Evolutionary conservation across 805 yeast genomes (phyloP).

Genomic region (Barnettozyma californica): DNA sequence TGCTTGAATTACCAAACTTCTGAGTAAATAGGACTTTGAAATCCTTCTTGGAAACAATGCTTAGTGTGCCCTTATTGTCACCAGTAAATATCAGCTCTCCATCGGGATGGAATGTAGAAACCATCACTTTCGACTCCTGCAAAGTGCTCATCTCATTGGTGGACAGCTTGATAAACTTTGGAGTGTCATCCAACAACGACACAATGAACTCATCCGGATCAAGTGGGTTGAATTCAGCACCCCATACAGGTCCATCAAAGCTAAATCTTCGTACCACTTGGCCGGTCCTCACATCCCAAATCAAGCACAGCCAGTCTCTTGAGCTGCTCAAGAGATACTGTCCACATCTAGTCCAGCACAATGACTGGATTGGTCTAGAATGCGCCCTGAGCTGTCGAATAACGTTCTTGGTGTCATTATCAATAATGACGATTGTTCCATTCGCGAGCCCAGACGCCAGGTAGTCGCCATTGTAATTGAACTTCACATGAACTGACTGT

Average conservation of each 20-base stretch:
- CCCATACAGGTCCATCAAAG: conserved; percentile 75
- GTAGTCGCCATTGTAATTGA: conserved; percentile 76
- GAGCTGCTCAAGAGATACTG: conserved; percentile 63
- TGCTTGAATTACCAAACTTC: conserved; percentile 62
- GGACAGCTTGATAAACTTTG: conserved; percentile 43
- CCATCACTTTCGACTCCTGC: conserved; percentile 18
- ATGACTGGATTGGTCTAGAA: conserved; percentile 63
- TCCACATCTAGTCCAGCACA: conserved; percentile 73
- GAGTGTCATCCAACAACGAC: conserved; percentile 58
- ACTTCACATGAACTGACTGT: conserved; percentile 60
- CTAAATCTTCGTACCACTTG: conserved; percentile 38
- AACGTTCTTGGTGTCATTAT: conserved; percentile 59
- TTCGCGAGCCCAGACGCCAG: conserved; percentile 73
- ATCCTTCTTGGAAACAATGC: conserved; percentile 33
- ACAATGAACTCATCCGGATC: conserved; percentile 48
- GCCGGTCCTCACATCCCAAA: conserved; percentile 66
- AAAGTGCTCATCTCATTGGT: conserved; percentile 18
- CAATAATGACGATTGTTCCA: conserved; percentile 71
- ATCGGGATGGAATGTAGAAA: conserved; percentile 42
- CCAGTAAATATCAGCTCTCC: conserved; percentile 65
- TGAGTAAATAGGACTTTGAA: conserved; percentile 38
- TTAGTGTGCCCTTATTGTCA: conserved; percentile 74
- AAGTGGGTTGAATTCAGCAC: conserved; percentile 49
- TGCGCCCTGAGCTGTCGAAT: conserved; percentile 60
- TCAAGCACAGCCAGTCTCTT: conserved; percentile 74